Evolutionary conservation across 495 filamentous ascomycete genomes (phyloP).

Genomic region (Parmelia sp.): DNA sequence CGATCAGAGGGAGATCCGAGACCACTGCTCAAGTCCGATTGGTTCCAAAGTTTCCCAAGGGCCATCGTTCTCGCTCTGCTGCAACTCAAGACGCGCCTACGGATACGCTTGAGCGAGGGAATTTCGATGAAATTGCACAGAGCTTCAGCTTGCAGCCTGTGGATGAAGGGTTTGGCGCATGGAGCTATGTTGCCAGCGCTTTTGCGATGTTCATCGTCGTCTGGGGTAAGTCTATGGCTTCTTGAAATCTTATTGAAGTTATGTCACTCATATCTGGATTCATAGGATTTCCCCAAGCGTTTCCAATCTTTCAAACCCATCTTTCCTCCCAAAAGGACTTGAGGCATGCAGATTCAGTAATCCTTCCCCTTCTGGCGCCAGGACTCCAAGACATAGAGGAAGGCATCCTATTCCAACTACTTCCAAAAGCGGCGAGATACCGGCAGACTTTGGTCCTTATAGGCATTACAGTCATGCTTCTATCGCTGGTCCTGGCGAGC

Average conservation of each 20-base stretch:
- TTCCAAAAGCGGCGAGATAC: constrained; percentile 21
- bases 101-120: constrained; percentile 7
- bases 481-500: constrained; percentile 19
- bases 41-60: constrained; percentile 12
- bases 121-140: constrained; percentile 11
- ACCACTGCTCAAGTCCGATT: constrained; percentile 17
- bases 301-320: constrained; percentile 15
- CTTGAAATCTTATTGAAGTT: neutral
- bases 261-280: neutral
- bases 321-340: constrained; percentile 12
- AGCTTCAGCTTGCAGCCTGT: constrained; percentile 17
- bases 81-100: neutral
- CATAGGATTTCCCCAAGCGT: constrained; percentile 8
- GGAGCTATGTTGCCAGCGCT: constrained; percentile 23
- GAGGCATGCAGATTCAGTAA: constrained; percentile 10
- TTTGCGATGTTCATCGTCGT: constrained; percentile 23
- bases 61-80: neutral
- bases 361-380: constrained; percentile 16
- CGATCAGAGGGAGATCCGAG: constrained; percentile 12
- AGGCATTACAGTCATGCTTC: constrained; percentile 18
- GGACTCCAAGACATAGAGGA: constrained; percentile 23
- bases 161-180: constrained; percentile 22
- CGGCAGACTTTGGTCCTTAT: constrained; percentile 16
- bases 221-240: constrained; percentile 15
- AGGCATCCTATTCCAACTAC: constrained; percentile 20